Evolutionary conservation across 164 flowering plant genomes (phyloP).

Genomic region (Stephania cephalantha): DNA sequence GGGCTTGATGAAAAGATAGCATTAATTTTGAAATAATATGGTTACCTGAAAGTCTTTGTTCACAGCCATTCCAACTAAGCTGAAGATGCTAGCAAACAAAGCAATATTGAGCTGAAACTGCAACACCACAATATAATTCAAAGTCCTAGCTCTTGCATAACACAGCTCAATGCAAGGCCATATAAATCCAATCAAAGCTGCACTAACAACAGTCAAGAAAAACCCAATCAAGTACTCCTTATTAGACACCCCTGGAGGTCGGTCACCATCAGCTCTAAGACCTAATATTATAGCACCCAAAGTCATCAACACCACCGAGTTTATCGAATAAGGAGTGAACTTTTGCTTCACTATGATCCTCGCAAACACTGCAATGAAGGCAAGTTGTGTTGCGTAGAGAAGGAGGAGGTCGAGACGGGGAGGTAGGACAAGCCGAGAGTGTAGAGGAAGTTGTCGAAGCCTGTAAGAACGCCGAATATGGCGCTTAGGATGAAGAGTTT

Average conservation of each 20-base stretch:
- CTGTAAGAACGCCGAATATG: background rate
- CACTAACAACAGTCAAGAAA: conserved; percentile 7
- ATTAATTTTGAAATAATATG: no score
- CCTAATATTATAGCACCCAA: no score
- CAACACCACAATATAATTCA: conserved; percentile 1
- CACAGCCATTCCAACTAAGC: background rate
- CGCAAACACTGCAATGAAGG: no score
- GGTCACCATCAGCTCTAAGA: no score
- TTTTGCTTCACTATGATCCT: no score
- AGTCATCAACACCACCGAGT: no score
- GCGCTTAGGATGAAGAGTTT: background rate
- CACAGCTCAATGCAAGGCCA: conserved; percentile 5
- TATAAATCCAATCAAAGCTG: conserved; percentile 11
- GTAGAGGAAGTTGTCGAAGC: background rate
- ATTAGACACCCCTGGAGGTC: no score
- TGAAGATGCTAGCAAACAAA: conserved; percentile 7
- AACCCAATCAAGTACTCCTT: background rate
- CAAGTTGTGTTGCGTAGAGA: no score
- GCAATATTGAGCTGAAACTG: conserved; percentile 9
- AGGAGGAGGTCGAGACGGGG: background rate
- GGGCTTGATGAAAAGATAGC: no score
- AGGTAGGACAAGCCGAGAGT: background rate
- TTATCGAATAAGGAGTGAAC: no score
- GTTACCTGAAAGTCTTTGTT: conserved; percentile 1
- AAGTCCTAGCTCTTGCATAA: background rate